These are phyloP conservation scores for Aspergillus clavatus DNA, from an alignment of 2,329 filamentous ascomycete species.

Conservation along the genomic window DNA sequence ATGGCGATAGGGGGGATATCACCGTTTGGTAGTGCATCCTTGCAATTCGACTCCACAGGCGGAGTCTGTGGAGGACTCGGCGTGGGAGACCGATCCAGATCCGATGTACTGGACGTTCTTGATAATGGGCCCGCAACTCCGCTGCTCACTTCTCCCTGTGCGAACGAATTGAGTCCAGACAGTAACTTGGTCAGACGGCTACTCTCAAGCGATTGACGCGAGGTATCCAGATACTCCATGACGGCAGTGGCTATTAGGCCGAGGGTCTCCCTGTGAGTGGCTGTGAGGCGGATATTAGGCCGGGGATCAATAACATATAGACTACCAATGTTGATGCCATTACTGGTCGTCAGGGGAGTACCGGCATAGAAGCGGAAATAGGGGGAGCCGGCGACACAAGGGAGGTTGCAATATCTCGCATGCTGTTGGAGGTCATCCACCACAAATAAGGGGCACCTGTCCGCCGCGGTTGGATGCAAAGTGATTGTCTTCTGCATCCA, in stretches of 20 bases:
- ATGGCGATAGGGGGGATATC: too few species aligned
- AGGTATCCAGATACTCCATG: conserved; percentile 26
- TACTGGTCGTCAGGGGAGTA: conserved; percentile 26
- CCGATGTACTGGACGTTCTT: too few species aligned
- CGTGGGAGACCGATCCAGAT: too few species aligned
- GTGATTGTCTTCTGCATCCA: conserved; percentile 15
- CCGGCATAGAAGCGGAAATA: conserved; percentile 29
- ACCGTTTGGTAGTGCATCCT: too few species aligned
- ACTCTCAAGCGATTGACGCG: conserved; percentile 10
- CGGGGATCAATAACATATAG: conserved; percentile 25
- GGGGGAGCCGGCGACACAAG: conserved; percentile 24
- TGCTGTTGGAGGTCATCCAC: conserved; percentile 30
- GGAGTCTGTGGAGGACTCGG: too few species aligned
- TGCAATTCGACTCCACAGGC: too few species aligned
- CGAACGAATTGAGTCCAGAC: conserved; percentile 13
- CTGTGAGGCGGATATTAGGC: conserved; percentile 11
- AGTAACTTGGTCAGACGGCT: conserved; percentile 9
- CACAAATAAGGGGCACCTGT: conserved; percentile 19
- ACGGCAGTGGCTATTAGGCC: conserved; percentile 22
- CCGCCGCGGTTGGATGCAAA: conserved; percentile 7
- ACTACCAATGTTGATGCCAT: conserved; percentile 30
- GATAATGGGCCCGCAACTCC: background rate
- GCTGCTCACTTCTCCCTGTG: conserved; percentile 4
- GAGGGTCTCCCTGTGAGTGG: conserved; percentile 16
- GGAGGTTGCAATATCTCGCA: conserved; percentile 27